Percentiles rank a stretch among this genome's conserved stretches.
Conservation (phyloP, 495 filamentous ascomycete species). For the Hypoxylon subgilvum region DNA sequence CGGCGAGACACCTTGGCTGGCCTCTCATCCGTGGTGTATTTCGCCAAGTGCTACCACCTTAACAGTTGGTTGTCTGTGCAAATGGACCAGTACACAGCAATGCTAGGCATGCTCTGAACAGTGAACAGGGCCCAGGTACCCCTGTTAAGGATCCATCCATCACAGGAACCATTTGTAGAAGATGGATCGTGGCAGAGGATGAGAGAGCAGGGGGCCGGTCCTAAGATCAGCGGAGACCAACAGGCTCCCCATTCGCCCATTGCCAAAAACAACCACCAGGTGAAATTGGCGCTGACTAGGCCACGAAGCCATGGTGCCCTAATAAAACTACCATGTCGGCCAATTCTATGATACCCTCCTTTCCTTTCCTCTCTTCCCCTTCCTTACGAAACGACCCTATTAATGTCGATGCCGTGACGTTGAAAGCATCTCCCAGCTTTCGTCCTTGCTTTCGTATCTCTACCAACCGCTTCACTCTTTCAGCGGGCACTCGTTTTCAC, state of each 20-base stretch:
- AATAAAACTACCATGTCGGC: conserved; percentile 44
- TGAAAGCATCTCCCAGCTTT: conserved; percentile 62
- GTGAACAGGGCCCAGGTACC: too few species aligned
- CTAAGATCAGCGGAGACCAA: conserved; percentile 31
- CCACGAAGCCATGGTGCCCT: conserved; percentile 38
- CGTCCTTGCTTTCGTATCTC: conserved; percentile 55
- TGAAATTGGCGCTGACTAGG: conserved; percentile 38
- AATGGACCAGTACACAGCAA: conserved; percentile 7
- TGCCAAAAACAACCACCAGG: conserved; percentile 36
- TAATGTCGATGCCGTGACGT: conserved; percentile 56
- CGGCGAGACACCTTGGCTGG: conserved; percentile 12
- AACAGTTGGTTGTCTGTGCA: conserved; percentile 14
- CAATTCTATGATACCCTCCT: conserved; percentile 38
- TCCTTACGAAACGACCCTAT: conserved; percentile 50
- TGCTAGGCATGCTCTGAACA: conserved; percentile 1
- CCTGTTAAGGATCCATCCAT: conserved; percentile 27
- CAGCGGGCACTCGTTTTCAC: conserved; percentile 87
- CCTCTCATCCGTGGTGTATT: conserved; percentile 14
- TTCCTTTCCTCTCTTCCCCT: conserved; percentile 48
- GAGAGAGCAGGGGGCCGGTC: conserved; percentile 16
- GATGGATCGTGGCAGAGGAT: conserved; percentile 4
- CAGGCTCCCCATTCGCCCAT: conserved; percentile 27
- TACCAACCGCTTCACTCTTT: conserved; percentile 94
- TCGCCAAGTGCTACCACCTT: background rate
- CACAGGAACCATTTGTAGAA: conserved; percentile 31